Conservation (phyloP, 192 early-diverging fungal species). For the Jimgerdemannia lactiflua region DNA sequence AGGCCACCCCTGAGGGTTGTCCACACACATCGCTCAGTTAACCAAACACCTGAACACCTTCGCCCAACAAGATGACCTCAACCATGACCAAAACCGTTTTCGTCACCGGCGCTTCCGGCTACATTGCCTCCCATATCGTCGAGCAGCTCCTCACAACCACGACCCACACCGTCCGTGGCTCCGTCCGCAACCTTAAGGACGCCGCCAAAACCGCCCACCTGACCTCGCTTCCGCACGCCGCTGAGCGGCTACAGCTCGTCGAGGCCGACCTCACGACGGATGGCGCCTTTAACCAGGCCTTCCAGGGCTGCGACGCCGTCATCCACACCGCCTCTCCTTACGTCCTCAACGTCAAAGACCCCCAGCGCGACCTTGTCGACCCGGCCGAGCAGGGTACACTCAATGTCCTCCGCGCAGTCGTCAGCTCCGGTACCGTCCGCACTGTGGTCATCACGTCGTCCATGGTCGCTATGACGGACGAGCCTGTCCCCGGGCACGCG, state of each 20-base stretch:
- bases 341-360: not conserved
- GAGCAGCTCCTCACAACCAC: not conserved
- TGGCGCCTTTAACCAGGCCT: not conserved
- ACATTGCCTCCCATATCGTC: not conserved
- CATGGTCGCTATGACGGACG: not conserved
- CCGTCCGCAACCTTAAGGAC: not conserved
- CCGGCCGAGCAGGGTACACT: conserved; percentile 1
- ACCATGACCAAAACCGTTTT: not conserved
- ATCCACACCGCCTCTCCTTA: not conserved
- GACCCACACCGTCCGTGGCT: not conserved
- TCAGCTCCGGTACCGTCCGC: not conserved
- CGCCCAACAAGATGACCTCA: not conserved
- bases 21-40: too few species aligned
- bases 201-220: not conserved
- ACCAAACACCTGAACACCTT: too few species aligned
- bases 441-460: not conserved
- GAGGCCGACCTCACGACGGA: not conserved
- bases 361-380: not conserved
- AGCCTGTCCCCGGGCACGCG: not conserved
- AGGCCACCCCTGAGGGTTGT: too few species aligned
- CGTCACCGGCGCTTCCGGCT: conserved; percentile 2
- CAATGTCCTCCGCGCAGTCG: not conserved
- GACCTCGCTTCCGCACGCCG: not conserved
- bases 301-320: not conserved
- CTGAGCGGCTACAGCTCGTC: not conserved